Evolutionary conservation across 371 early-diverging fungal genomes (phyloP).

Genomic region (Lichtheimia ramosa): DNA sequence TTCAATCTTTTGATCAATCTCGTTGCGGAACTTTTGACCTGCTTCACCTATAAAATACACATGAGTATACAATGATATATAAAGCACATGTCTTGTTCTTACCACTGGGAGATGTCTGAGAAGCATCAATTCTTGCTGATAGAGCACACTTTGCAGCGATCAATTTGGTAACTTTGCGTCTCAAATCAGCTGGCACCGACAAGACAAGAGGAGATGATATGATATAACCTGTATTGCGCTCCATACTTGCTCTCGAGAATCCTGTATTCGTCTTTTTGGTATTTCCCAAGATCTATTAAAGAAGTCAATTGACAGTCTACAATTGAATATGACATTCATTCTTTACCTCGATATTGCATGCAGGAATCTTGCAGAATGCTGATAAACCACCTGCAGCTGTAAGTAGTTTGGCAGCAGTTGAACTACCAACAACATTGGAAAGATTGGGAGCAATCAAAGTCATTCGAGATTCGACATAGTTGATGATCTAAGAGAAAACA

Average conservation of each 20-base stretch:
- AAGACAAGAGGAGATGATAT: slow-evolving; percentile 75
- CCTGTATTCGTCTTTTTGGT: slow-evolving; percentile 73
- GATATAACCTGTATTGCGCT: slow-evolving; percentile 81
- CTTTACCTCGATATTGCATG: slow-evolving; percentile 83
- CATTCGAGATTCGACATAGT: slow-evolving; percentile 93
- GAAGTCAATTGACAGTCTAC: too few species aligned
- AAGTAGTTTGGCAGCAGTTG: slow-evolving; percentile 89
- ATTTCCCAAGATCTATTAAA: slow-evolving; percentile 50
- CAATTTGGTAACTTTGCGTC: slow-evolving; percentile 76
- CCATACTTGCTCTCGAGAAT: slow-evolving; percentile 70
- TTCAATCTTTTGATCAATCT: slow-evolving; percentile 86
- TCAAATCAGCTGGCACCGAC: slow-evolving; percentile 71
- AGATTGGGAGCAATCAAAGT: slow-evolving; percentile 92
- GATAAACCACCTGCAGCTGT: slow-evolving; percentile 91
- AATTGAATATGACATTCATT: too few species aligned
- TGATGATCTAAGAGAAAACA: slow-evolving; percentile 59
- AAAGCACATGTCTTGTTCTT: slow-evolving; percentile 1
- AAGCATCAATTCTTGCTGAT: slow-evolving; percentile 89
- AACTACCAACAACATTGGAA: slow-evolving; percentile 83
- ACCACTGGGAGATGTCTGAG: slow-evolving; percentile 71
- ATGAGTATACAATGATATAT: background rate
- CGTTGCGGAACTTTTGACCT: slow-evolving; percentile 74
- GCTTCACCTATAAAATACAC: slow-evolving; percentile 36
- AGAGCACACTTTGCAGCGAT: slow-evolving; percentile 83
- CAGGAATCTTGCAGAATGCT: slow-evolving; percentile 86